phyloP scores from a whole-genome alignment of 2,329 filamentous ascomycete genomes.

The Hymenoscyphus infarciens region DNA sequence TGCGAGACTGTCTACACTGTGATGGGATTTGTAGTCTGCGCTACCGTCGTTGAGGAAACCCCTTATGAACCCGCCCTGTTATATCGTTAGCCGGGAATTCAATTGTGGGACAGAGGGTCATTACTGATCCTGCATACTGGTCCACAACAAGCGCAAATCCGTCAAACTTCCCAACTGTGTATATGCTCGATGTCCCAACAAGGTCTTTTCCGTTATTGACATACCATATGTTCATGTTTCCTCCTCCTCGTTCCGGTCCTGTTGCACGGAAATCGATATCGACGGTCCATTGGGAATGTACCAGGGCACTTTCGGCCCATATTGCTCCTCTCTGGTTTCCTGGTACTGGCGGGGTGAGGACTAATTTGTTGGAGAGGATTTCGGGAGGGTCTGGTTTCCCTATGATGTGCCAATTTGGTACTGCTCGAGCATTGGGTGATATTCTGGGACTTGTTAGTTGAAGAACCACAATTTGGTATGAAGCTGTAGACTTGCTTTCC shows the following conservation, averaged over 20 bases:
- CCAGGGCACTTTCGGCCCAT: conserved; percentile 67
- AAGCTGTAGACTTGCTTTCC: conserved; percentile 28
- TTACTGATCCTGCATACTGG: conserved; percentile 66
- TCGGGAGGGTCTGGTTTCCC: conserved; percentile 52
- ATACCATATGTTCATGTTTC: conserved; percentile 94
- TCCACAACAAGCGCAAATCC: conserved; percentile 87
- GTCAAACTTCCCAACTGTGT: conserved; percentile 81
- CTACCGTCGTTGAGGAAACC: conserved; percentile 92
- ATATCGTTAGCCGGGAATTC: conserved; percentile 14
- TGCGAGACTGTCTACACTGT: conserved; percentile 76
- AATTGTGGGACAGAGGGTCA: conserved; percentile 19
- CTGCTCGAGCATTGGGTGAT: conserved; percentile 31
- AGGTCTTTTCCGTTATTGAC: conserved; percentile 62
- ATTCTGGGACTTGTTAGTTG: conserved; percentile 27
- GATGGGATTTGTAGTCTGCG: conserved; percentile 72
- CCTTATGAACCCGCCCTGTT: conserved; percentile 70
- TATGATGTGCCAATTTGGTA: conserved; percentile 33
- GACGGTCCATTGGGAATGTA: conserved; percentile 69
- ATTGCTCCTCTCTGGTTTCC: conserved; percentile 80
- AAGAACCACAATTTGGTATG: not conserved
- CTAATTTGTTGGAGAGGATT: conserved; percentile 81
- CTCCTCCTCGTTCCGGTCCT: conserved; percentile 78
- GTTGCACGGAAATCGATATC: conserved; percentile 85
- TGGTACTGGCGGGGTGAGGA: conserved; percentile 84
- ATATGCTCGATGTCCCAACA: conserved; percentile 73